phyloP scores from a whole-genome alignment of 768 basidiomycete species.

The Lentinula sp. region DNA sequence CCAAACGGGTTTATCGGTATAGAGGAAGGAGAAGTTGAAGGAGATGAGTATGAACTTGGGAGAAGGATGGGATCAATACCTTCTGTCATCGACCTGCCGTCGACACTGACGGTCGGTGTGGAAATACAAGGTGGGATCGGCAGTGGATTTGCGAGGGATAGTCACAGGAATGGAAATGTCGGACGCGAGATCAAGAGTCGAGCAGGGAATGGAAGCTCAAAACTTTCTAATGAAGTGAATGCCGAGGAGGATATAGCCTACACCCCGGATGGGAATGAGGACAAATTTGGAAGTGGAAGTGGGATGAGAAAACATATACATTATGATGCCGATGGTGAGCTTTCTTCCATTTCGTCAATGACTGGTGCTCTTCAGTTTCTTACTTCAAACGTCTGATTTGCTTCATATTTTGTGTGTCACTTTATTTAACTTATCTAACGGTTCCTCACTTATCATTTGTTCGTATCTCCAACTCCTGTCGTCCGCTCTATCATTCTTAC shows the following conservation, averaged over 20 bases:
- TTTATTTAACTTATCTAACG: no score
- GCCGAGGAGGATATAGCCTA: constrained; percentile 14
- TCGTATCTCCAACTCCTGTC: no score
- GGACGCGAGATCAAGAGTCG: constrained; percentile 16
- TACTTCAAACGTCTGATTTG: no score
- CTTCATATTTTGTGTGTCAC: no score
- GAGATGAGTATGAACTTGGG: constrained; percentile 2
- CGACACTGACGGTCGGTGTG: constrained; percentile 21
- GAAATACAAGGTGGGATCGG: constrained; percentile 13
- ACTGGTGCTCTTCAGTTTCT: no score
- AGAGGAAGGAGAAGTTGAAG: constrained; percentile 28
- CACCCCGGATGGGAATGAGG: constrained; percentile 23
- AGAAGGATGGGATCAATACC: constrained; percentile 41
- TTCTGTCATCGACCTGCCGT: constrained; percentile 62
- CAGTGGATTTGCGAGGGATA: constrained; percentile 7
- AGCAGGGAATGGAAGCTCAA: constrained; percentile 15
- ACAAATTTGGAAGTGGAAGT: neutral
- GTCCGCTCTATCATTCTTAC: no score
- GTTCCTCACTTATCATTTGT: no score
- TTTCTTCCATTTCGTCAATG: neutral
- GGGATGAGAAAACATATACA: constrained; percentile 43
- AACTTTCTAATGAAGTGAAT: neutral
- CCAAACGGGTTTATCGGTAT: constrained; percentile 24
- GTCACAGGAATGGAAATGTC: constrained; percentile 5
- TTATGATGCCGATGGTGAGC: constrained; percentile 82